These are phyloP conservation scores for Tolypocladium nubicola DNA, from an alignment of 2,329 filamentous ascomycete genomes.

Conservation along the genomic window DNA sequence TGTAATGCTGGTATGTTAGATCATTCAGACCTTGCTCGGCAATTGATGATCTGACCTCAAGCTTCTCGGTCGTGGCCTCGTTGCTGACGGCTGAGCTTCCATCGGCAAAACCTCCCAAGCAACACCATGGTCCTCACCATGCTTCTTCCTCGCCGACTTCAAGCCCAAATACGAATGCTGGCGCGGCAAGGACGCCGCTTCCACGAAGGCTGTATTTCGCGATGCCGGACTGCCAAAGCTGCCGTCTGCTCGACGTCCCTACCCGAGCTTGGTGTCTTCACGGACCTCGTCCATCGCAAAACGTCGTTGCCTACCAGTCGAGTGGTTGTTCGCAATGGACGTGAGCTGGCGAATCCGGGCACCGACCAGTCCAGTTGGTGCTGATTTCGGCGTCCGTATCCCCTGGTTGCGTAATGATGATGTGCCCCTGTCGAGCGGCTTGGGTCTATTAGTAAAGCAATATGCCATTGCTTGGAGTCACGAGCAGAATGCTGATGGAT, in stretches of 20 bases:
- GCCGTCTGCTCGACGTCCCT: constrained; percentile 14
- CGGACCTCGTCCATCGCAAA: constrained; percentile 7
- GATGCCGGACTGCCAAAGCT: constrained; percentile 15
- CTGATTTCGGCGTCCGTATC: constrained; percentile 6
- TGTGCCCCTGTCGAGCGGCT: constrained; percentile 1
- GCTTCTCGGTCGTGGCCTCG: constrained; percentile 1
- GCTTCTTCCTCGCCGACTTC: neutral
- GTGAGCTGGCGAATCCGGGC: constrained; percentile 18
- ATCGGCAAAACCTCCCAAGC: constrained; percentile 1
- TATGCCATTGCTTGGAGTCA: constrained; percentile 5
- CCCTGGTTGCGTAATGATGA: constrained; percentile 4
- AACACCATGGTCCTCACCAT: constrained; percentile 1
- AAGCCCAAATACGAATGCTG: neutral
- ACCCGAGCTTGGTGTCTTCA: constrained; percentile 16
- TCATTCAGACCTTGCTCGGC: neutral
- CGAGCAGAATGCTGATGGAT: neutral
- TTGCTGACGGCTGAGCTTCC: too few species aligned
- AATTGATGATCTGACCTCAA: constrained; percentile 1
- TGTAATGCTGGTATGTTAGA: neutral
- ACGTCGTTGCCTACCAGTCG: neutral
- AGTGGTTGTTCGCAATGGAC: constrained; percentile 8
- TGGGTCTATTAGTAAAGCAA: constrained; percentile 3
- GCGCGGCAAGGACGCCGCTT: constrained; percentile 1
- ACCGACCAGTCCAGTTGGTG: constrained; percentile 15
- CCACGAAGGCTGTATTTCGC: constrained; percentile 6